Percentiles rank a stretch among this genome's conserved stretches.
Evolutionary conservation across 1,139 yeast genomes (phyloP).

Genomic region (Petasospora fabianii): DNA sequence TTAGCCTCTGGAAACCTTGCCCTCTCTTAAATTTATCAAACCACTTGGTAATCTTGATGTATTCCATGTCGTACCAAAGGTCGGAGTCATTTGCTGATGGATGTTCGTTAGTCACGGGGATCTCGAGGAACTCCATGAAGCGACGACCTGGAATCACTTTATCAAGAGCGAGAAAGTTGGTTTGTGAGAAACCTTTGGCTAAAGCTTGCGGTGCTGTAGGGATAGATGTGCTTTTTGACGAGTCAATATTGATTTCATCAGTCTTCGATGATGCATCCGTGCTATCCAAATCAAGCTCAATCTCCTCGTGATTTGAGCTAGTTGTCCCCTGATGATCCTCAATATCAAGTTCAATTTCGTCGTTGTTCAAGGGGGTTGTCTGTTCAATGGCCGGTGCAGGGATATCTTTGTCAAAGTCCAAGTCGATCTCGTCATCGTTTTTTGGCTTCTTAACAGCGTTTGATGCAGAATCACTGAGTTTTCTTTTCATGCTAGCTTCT

Average conservation of each 20-base stretch:
- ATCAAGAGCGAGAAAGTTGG: conserved; percentile 77
- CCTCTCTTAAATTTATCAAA: conserved; percentile 16
- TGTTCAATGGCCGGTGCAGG: no score
- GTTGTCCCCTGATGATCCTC: conserved; percentile 10
- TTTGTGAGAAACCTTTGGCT: conserved; percentile 29
- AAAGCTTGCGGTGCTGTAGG: not conserved
- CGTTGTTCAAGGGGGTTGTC: not conserved
- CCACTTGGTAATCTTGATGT: conserved; percentile 42
- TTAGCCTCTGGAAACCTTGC: conserved; percentile 14
- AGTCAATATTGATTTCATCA: not conserved
- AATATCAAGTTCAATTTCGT: conserved; percentile 13
- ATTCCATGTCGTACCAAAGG: conserved; percentile 43
- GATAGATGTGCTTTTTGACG: no score
- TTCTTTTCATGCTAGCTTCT: conserved; percentile 8
- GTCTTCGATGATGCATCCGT: not conserved
- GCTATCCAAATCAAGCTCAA: conserved; percentile 9
- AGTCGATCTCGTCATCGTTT: conserved; percentile 6
- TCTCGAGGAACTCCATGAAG: conserved; percentile 45
- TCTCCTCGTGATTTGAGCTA: conserved; percentile 11
- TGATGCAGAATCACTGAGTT: conserved; percentile 8
- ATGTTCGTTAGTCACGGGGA: conserved; percentile 33
- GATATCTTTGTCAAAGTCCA: conserved; percentile 2
- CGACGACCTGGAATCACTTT: conserved; percentile 67
- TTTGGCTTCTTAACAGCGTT: not conserved
- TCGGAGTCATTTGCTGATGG: conserved; percentile 24